Evolutionary conservation across 176 grass and related monocot genomes (phyloP), one percentile per base, ranked within the genome.

Genomic region (Oryza longistaminata): DNA sequence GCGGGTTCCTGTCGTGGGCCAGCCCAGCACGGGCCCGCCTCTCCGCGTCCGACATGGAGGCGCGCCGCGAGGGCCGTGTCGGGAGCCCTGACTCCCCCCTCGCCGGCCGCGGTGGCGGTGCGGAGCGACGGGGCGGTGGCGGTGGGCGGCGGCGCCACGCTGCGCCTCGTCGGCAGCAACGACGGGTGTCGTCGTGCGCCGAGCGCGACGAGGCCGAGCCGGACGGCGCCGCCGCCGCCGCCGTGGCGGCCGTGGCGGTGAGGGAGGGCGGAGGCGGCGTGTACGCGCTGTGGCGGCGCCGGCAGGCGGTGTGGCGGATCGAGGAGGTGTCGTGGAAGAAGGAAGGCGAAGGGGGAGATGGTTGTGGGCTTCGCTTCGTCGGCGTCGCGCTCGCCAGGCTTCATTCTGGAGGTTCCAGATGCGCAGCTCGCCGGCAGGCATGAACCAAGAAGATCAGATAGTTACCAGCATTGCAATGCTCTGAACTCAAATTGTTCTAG

Each of bases 391-490:
- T 98, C 3, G 81, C 83, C 35, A 85, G n/a, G 87, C 76, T 95
- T 98, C 82, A 81, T 92, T 78, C 83, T 98, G 93, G 93, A 94
- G 96, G 77, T 98, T 95, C 84, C 96, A 96, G 88, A 96, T 96
- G 90, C 64, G 17, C 89, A 95, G 75, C 86, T 98, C 11, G 88
- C 75, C 24, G 60, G 83, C 70, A 90, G n/a, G 83, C 85, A 81
- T 98, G 90, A 95, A 92, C n/a, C 87, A 98, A 98, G 91, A 98
- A 96, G 79, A 94, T 64, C 17, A 86, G 80, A 77, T 93, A 90
- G 78, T 61, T n/a, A 73, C 22, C 39, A 43, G 9, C 7, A 76
- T 9, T 39, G 22, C 48, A 25, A 17, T 22, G 11, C 69, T n/a
- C 11, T 61, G 2, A 2, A 55, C 5, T 53, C 11, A 13, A 39